A percentile compares a stretch with the other conserved stretches of the same genome.
phyloP scores from a whole-genome alignment of 495 filamentous ascomycete genomes.

The Neurospora terricola region DNA sequence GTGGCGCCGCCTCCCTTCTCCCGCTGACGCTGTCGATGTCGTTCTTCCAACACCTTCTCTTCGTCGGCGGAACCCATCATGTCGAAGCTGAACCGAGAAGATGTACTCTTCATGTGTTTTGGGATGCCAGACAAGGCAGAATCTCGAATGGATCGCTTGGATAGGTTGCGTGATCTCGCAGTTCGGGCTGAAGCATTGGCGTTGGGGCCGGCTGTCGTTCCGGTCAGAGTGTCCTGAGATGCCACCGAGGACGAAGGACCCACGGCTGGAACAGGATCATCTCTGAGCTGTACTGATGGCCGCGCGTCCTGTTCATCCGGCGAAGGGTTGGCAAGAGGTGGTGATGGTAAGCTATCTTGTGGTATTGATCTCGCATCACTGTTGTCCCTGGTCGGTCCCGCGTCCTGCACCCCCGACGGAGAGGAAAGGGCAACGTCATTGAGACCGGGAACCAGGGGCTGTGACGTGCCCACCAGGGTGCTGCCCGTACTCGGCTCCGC shows the following conservation, averaged over 20 bases:
- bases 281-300: conserved; percentile 30
- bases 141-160: conserved; percentile 30
- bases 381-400: not conserved
- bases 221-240: conserved; percentile 21
- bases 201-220: conserved; percentile 1
- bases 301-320: conserved; percentile 6
- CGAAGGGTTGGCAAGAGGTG: not conserved
- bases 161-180: conserved; percentile 19
- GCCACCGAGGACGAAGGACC: conserved; percentile 21
- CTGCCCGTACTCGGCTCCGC: not conserved
- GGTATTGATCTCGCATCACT: not conserved
- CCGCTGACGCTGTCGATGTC: conserved; percentile 62
- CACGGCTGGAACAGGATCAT: conserved; percentile 15
- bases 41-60: conserved; percentile 77
- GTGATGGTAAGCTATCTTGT: not conserved
- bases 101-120: conserved; percentile 74
- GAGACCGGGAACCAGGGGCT: not conserved
- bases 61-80: conserved; percentile 74
- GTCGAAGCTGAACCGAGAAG: conserved; percentile 87
- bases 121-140: conserved; percentile 45
- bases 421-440: not conserved
- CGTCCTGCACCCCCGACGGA: not conserved
- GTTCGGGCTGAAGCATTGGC: conserved; percentile 20
- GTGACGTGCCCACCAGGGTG: not conserved
- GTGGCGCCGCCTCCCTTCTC: conserved; percentile 30